phyloP scores from a whole-genome alignment of 108 stramenopile genomes.

The Aurantiochytrium sp. region DNA sequence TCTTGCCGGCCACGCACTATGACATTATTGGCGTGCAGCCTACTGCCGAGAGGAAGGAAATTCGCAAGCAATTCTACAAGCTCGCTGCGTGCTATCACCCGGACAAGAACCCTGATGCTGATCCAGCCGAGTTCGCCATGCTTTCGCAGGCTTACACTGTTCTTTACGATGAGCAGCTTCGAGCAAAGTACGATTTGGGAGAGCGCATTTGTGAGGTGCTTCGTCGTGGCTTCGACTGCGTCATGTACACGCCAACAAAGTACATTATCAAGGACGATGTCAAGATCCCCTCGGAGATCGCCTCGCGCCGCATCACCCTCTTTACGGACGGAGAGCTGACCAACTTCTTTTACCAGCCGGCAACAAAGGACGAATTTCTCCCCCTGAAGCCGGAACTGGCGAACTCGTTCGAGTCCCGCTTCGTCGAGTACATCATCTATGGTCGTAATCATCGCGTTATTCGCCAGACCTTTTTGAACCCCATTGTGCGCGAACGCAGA shows the following conservation, averaged over 20 bases:
- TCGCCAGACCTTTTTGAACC: background rate
- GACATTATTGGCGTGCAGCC: background rate
- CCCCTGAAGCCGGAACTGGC: background rate
- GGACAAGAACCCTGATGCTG: background rate
- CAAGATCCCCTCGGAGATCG: background rate
- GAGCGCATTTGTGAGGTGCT: background rate
- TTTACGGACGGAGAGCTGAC: background rate
- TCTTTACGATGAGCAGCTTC: background rate
- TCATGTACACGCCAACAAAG: conserved; percentile 1
- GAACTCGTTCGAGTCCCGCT: background rate
- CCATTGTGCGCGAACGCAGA: background rate
- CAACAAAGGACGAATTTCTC: background rate
- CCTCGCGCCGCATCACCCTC: background rate
- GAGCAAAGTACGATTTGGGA: background rate
- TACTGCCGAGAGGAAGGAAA: background rate
- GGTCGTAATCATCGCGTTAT: background rate
- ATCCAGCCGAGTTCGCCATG: background rate
- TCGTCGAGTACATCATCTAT: background rate
- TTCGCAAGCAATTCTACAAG: conserved; percentile 6
- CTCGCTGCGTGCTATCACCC: background rate
- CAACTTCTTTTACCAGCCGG: background rate
- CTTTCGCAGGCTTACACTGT: background rate
- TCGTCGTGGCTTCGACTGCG: conserved; percentile 10
- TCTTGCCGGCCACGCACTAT: background rate
- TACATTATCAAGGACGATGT: background rate